Percentiles rank a stretch among this genome's conserved stretches.
phyloP scores from a whole-genome alignment of 805 yeast species.

The Barnettozyma siamensis region DNA sequence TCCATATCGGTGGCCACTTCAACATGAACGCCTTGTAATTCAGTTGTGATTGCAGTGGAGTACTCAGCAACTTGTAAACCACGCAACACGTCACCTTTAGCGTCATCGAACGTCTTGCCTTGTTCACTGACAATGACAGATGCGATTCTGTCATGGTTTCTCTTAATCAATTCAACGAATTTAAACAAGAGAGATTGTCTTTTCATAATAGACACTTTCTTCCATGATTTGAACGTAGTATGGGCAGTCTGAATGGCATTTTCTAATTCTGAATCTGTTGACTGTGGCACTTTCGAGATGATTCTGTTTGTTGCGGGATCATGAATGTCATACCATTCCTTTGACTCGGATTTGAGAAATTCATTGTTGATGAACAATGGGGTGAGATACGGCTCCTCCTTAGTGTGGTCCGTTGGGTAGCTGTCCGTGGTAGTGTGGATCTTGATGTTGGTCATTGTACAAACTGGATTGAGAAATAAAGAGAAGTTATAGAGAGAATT shows the following conservation, averaged over 20 bases:
- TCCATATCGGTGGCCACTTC: slow-evolving; percentile 74
- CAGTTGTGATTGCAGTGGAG: slow-evolving; percentile 59
- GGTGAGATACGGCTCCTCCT: slow-evolving; percentile 39
- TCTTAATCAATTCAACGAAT: slow-evolving; percentile 56
- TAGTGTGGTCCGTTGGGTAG: slow-evolving; percentile 39
- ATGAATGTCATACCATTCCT: slow-evolving; percentile 58
- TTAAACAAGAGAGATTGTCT: slow-evolving; percentile 64
- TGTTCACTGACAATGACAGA: slow-evolving; percentile 61
- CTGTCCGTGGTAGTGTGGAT: slow-evolving; percentile 30
- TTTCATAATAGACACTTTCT: slow-evolving; percentile 36
- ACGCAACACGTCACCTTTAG: slow-evolving; percentile 67
- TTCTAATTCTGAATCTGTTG: slow-evolving; percentile 56
- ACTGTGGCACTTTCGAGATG: slow-evolving; percentile 64
- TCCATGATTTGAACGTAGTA: slow-evolving; percentile 42
- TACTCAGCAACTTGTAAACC: slow-evolving; percentile 79
- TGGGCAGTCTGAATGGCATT: slow-evolving; percentile 62
- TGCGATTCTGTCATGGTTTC: slow-evolving; percentile 65
- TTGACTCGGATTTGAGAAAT: slow-evolving; percentile 39
- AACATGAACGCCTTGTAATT: slow-evolving; percentile 54
- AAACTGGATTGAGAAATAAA: background rate
- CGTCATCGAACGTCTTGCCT: slow-evolving; percentile 73
- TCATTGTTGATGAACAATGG: slow-evolving; percentile 44
- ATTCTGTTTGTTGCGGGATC: slow-evolving; percentile 70
- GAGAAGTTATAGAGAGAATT: too few species aligned
- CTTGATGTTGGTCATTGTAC: slow-evolving; percentile 12